Percentiles rank a stretch among this genome's conserved stretches.
Conservation (phyloP, 495 filamentous ascomycete genomes). For the Trichoderma virens region DNA sequence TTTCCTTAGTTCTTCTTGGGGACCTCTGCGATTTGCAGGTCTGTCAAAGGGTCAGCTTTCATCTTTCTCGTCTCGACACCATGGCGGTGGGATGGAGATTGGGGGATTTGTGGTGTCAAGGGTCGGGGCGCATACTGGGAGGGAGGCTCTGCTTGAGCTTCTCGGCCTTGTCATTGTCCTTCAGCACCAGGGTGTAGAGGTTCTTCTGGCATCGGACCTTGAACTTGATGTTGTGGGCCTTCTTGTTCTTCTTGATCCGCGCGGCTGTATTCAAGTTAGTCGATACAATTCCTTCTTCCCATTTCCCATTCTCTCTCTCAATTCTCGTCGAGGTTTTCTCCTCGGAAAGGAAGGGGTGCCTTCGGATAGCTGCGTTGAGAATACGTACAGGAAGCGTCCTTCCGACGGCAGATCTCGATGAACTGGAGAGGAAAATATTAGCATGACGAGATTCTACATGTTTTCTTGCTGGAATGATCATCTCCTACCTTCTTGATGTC, state of each 20-base stretch:
- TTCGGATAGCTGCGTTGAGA: constrained; percentile 9
- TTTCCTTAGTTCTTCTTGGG: constrained; percentile 33
- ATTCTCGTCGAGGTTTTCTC: constrained; percentile 3
- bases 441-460: constrained; percentile 5
- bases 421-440: constrained; percentile 54
- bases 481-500: constrained; percentile 82
- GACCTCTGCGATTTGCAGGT: constrained; percentile 41
- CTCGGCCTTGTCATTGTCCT: constrained; percentile 97
- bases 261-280: constrained; percentile 56
- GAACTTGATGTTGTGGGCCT: constrained; percentile 91
- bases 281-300: constrained; percentile 23
- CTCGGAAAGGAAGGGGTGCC: no score
- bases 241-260: constrained; percentile 93
- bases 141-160: constrained; percentile 99
- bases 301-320: neutral
- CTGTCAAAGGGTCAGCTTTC: constrained; percentile 17
- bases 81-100: neutral
- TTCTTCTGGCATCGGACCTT: constrained; percentile 96
- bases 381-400: constrained; percentile 90
- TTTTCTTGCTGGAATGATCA: no score
- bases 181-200: constrained; percentile 95
- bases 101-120: no score
- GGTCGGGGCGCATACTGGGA: constrained; percentile 60
- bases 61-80: neutral
- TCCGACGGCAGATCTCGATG: constrained; percentile 99